Evolutionary conservation across 495 filamentous ascomycete species (phyloP), one percentile per base, ranked within the genome.

Genomic region (Zalerion maritima): DNA sequence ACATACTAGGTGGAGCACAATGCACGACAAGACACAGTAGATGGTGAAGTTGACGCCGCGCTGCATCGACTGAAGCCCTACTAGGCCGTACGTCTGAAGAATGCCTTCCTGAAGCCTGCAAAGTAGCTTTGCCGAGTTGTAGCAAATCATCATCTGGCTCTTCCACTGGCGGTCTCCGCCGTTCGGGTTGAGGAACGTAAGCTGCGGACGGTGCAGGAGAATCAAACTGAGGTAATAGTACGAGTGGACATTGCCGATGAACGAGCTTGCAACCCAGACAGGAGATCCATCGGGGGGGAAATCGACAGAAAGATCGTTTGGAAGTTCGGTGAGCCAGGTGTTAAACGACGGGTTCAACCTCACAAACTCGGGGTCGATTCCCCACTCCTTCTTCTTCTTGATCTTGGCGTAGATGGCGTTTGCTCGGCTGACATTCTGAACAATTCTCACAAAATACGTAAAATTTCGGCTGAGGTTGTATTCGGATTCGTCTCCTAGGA

Each of bases 31-130:
- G 16, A 94, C 68, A 23, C 73, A 73, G 45, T 97, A 97, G 13
- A 97, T 91, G 13, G 85, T 83, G 49, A 93, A 94, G 57, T 84
- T 93, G 43, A 94, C 82, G 20, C 89, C 89, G 37, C 89, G 67
- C 46, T 84, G 75, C 89, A 97, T 96, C 61, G 77, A 91, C 34
- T 86, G 65, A 2, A 96, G 60, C 1, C 89, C 91, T 25, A 69
- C 65, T 25, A 93, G 54, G 1, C 85, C 83, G 49, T 78, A 92
- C 1, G 69, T 64, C 30, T 75, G 60, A 26, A 91, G 44, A 34
- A 96, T 74, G 7, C 73, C 78, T 56, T 96, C 89, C 47, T 94
- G 82, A n/a, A 96, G 52, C 36, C 81, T 72, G 56, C 89, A 93
- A 14, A 97, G 69, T 37, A 64, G 71, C 55, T 91, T 92, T 28